phyloP scores from a whole-genome alignment of 2,329 filamentous ascomycete species.

The Elsinoe perseae region DNA sequence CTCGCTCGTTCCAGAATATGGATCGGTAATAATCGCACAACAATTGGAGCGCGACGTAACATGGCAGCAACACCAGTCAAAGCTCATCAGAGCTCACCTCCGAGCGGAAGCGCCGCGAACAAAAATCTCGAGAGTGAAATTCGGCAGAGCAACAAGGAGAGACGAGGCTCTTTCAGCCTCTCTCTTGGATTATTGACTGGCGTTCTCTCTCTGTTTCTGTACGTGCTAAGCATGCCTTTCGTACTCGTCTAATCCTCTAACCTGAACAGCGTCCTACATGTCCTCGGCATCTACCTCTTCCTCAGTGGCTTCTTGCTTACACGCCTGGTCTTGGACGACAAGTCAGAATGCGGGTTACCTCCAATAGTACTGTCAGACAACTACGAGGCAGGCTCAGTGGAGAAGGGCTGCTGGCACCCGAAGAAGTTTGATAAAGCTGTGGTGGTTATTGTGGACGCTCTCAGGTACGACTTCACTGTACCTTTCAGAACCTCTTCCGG shows the following conservation, averaged over 20 bases:
- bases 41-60: background rate
- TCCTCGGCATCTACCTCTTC: conserved; percentile 79
- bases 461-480: conserved; percentile 94
- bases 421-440: conserved; percentile 89
- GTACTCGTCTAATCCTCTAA: background rate
- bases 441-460: conserved; percentile 81
- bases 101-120: background rate
- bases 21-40: background rate
- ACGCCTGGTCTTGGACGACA: conserved; percentile 69
- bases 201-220: conserved; percentile 64
- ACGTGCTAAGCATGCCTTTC: conserved; percentile 17
- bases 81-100: background rate
- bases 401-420: conserved; percentile 87
- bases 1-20: background rate
- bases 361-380: conserved; percentile 49
- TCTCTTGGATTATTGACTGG: conserved; percentile 47
- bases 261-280: conserved; percentile 57
- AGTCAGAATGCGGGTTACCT: conserved; percentile 66
- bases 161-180: conserved; percentile 46
- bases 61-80: background rate
- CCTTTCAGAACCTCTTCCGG: conserved; percentile 50
- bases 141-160: conserved; percentile 29
- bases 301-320: conserved; percentile 92
- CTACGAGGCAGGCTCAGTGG: conserved; percentile 34
- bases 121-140: conserved; percentile 13